phyloP scores from a whole-genome alignment of 192 early-diverging fungal genomes.

The Entophlyctis helioformis region DNA sequence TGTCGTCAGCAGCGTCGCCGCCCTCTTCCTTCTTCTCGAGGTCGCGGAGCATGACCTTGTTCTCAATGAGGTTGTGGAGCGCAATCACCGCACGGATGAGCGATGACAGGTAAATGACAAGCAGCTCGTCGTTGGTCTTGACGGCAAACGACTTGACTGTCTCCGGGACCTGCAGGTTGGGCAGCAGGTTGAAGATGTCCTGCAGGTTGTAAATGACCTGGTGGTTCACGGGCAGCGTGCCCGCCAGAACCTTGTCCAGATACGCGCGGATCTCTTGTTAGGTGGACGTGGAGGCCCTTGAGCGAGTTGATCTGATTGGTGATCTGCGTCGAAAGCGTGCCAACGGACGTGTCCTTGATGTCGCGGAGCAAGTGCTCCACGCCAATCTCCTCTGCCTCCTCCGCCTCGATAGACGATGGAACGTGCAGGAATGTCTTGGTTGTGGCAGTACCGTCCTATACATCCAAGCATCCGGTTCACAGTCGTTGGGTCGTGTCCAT shows the following conservation, averaged over 20 bases:
- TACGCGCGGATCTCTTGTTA: constrained; percentile 84
- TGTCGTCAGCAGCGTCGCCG: not conserved
- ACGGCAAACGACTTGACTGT: constrained; percentile 75
- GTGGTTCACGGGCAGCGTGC: constrained; percentile 84
- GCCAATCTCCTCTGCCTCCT: constrained; percentile 99
- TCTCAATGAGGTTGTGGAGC: constrained; percentile 92
- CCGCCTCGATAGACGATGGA: constrained; percentile 89
- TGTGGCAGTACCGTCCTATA: constrained; percentile 88
- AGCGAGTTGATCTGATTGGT: constrained; percentile 85
- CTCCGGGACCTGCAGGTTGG: constrained; percentile 72
- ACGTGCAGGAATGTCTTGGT: constrained; percentile 96
- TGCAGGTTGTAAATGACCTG: constrained; percentile 97
- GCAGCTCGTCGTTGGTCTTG: constrained; percentile 91
- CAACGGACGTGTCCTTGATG: constrained; percentile 95
- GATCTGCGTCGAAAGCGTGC: constrained; percentile 87
- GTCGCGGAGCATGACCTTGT: constrained; percentile 85
- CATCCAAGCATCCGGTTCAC: not conserved
- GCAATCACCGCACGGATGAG: constrained; percentile 93
- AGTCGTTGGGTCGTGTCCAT: too few relatives aligned
- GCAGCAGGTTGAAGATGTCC: constrained; percentile 95
- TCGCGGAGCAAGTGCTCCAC: constrained; percentile 97
- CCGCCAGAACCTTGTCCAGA: constrained; percentile 75
- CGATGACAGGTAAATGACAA: constrained; percentile 86
- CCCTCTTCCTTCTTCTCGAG: constrained; percentile 41
- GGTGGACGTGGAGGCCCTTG: constrained; percentile 71